Evolutionary conservation across 768 basidiomycete species (phyloP).

Genomic region (Termitomyces sp.): DNA sequence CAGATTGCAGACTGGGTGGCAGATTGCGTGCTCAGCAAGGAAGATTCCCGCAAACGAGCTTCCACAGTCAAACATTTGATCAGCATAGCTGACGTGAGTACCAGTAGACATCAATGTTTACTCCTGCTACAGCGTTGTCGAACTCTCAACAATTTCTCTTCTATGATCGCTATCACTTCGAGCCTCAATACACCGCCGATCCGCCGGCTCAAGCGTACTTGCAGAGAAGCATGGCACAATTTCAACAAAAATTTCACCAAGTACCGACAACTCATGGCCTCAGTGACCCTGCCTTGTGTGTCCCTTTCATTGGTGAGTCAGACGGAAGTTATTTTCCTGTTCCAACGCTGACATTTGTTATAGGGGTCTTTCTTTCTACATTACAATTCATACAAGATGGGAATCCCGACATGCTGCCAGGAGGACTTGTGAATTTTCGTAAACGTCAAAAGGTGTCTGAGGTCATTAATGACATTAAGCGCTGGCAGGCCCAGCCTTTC

Average conservation of each 20-base stretch:
- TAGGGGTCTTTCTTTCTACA: slow-evolving; percentile 93
- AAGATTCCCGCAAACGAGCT: slow-evolving; percentile 82
- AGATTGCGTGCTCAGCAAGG: slow-evolving; percentile 71
- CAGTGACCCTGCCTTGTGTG: slow-evolving; percentile 87
- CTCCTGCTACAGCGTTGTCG: slow-evolving; percentile 67
- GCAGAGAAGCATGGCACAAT: slow-evolving; percentile 69
- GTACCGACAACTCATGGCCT: slow-evolving; percentile 79
- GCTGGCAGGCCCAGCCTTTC: slow-evolving; percentile 90
- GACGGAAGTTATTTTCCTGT: not conserved
- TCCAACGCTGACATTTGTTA: slow-evolving; percentile 4
- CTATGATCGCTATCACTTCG: slow-evolving; percentile 94
- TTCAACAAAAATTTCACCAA: slow-evolving; percentile 91
- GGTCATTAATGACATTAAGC: slow-evolving; percentile 93
- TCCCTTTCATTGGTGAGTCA: slow-evolving; percentile 86
- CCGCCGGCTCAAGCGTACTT: slow-evolving; percentile 86
- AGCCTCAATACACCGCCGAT: slow-evolving; percentile 93
- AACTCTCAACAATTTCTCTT: slow-evolving; percentile 86
- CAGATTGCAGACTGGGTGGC: slow-evolving; percentile 95
- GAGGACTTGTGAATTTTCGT: slow-evolving; percentile 86
- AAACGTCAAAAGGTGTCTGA: slow-evolving; percentile 96
- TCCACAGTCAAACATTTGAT: slow-evolving; percentile 86
- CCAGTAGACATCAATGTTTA: not conserved
- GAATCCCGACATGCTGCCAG: slow-evolving; percentile 77
- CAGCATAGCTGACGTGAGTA: slow-evolving; percentile 79
- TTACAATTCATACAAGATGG: slow-evolving; percentile 99